These are phyloP conservation scores for Leersia perrieri DNA, from an alignment of 176 grass and related monocot species.

Conservation along the genomic window DNA sequence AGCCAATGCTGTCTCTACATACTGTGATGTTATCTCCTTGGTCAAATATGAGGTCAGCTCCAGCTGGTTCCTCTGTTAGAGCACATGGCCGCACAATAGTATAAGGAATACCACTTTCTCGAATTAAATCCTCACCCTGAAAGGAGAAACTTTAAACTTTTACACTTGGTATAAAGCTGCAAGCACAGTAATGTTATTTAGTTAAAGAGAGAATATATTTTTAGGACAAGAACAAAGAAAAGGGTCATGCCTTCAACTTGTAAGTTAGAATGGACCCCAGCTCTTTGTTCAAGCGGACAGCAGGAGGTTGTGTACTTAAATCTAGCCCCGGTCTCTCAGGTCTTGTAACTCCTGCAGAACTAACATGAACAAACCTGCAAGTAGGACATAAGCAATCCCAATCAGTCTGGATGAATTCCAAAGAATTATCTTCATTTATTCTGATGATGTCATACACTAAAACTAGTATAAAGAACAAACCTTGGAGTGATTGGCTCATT, in stretches of 20 bases:
- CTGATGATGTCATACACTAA: background rate
- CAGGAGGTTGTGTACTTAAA: constrained; percentile 96
- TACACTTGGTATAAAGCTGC: background rate
- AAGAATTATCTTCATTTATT: background rate
- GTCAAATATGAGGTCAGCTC: constrained; percentile 95
- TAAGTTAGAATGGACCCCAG: constrained; percentile 92
- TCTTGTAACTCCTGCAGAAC: constrained; percentile 94
- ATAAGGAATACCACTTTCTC: constrained; percentile 78
- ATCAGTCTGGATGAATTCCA: background rate
- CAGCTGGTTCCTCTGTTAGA: constrained; percentile 91
- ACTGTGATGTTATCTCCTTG: constrained; percentile 97
- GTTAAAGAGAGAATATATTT: background rate
- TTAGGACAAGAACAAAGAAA: background rate
- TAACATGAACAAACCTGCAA: constrained; percentile 85
- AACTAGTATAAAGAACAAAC: constrained; percentile 49
- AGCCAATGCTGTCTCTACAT: constrained; percentile 18
- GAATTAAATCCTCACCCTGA: constrained; percentile 94
- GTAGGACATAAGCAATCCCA: background rate
- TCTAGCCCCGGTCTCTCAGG: constrained; percentile 90
- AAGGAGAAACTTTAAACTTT: background rate
- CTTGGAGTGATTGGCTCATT: constrained; percentile 84
- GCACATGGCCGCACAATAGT: constrained; percentile 86
- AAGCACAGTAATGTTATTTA: constrained; percentile 6
- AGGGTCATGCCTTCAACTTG: constrained; percentile 69
- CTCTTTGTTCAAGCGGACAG: constrained; percentile 96